Percentiles rank a stretch among this genome's conserved stretches.
Conservation (phyloP, 257 asterid genomes). For the Handroanthus guayacan region DNA sequence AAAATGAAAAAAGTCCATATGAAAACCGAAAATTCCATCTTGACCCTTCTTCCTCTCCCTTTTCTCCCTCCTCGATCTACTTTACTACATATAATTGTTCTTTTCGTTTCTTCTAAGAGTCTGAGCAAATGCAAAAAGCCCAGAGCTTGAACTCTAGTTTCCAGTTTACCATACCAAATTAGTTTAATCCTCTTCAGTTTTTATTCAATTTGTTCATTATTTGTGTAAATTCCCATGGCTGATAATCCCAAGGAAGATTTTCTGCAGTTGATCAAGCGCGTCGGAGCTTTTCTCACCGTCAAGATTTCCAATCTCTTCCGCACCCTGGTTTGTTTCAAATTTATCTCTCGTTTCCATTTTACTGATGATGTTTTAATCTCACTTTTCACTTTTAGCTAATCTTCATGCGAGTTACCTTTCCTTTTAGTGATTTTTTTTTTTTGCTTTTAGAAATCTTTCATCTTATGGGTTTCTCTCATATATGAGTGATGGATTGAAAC, state of each 20-base stretch:
- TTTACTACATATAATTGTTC: not conserved
- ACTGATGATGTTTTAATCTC: not conserved
- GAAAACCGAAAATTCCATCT: slow-evolving; percentile 25
- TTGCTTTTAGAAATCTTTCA: not conserved
- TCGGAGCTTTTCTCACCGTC: slow-evolving; percentile 70
- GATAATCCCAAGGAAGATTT: slow-evolving; percentile 77
- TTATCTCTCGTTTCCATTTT: not conserved
- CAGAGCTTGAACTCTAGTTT: slow-evolving; percentile 13
- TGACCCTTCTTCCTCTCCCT: slow-evolving; percentile 20
- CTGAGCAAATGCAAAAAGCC: slow-evolving; percentile 1
- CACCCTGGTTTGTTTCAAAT: slow-evolving; percentile 53
- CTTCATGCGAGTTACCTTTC: not conserved
- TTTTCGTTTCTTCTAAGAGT: not conserved
- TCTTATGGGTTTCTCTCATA: not conserved
- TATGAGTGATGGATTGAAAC: not conserved
- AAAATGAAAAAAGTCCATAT: not conserved
- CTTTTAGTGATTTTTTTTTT: not conserved
- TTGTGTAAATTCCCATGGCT: slow-evolving; percentile 57
- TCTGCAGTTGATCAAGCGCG: slow-evolving; percentile 77
- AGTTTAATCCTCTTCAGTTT: not conserved
- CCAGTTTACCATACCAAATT: slow-evolving; percentile 7
- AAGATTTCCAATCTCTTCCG: slow-evolving; percentile 71
- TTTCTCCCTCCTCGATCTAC: slow-evolving; percentile 27
- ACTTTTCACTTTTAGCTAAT: slow-evolving; percentile 1
- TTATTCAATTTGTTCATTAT: slow-evolving; percentile 1